Base-by-base conservation (phyloP, 2,329 filamentous ascomycete species). In the Drechslerella dactyloides region DNA sequence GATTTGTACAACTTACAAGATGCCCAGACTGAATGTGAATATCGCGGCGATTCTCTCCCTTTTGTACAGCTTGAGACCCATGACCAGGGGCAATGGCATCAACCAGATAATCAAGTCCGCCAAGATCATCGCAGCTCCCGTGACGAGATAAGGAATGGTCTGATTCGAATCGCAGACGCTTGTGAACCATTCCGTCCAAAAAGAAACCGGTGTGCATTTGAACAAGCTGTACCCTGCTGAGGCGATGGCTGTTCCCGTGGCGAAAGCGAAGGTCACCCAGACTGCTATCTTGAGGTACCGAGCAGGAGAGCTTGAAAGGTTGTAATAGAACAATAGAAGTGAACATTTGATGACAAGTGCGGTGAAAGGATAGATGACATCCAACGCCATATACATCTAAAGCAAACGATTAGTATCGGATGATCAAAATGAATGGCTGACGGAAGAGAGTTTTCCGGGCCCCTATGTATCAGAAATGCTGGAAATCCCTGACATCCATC, bases 21-120 rank as follows among this genome's bases (percentile, higher is more conserved):
- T 73, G 27, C 69, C 69, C 42, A 73, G 58, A 24, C 69, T 68
- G 46, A 73, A 73, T 1, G 69, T 73, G 35, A 73, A 66, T 4
- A 73, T 23, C 1, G 69, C 69, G 17, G 62, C 69, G 3, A 73
- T 68, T 30, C 58, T 73, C 53, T 73, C 69, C 4, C 63, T 37
- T 51, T 62, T 19, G 21, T 73, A 68, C 1, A 73, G 62, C 35
- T 68, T 51, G 1, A 73, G 21, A 27, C 33, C 53, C 44, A 68
- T 54, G 6, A 73, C 69, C 61, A 73, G 61, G 1, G 63, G 62
- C 23, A 73, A 17, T 5, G 69, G 69, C 62, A 73, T 62, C 3
- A 73, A 30, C 69, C 69, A 73, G 11, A 73, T 73, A 1, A 68
- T 59, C 1, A 73, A 27, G 58, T 73, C 69, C 35, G 62, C 42